phyloP scores from a whole-genome alignment of 805 yeast genomes.

The Candida maris region DNA sequence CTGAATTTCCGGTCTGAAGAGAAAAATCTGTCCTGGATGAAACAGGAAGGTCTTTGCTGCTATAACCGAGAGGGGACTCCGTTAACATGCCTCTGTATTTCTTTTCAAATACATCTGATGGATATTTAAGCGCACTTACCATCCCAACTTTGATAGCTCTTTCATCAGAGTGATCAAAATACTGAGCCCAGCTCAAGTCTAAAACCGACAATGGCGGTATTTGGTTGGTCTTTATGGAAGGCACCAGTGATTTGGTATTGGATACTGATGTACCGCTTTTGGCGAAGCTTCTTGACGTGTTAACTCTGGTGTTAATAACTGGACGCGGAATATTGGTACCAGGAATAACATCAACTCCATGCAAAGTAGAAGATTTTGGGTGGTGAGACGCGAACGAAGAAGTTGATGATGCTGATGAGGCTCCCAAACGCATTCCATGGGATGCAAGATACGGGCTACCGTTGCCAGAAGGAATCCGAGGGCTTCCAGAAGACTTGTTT shows the following conservation, averaged over 20 bases:
- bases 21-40: slow-evolving; percentile 20
- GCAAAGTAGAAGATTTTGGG: slow-evolving; percentile 17
- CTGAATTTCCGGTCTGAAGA: slow-evolving; percentile 12
- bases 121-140: slow-evolving; percentile 41
- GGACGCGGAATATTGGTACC: slow-evolving; percentile 60
- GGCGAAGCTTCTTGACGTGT: slow-evolving; percentile 16
- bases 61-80: slow-evolving; percentile 56
- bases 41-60: slow-evolving; percentile 32
- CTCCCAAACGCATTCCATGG: neutral
- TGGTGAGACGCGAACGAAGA: slow-evolving; percentile 8
- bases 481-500: neutral
- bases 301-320: slow-evolving; percentile 36
- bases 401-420: slow-evolving; percentile 7
- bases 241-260: slow-evolving; percentile 11
- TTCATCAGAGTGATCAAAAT: slow-evolving; percentile 53
- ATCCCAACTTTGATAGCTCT: slow-evolving; percentile 57
- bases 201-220: slow-evolving; percentile 47
- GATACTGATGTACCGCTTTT: slow-evolving; percentile 8
- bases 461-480: neutral
- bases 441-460: neutral
- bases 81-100: slow-evolving; percentile 53
- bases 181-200: slow-evolving; percentile 58
- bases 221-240: slow-evolving; percentile 18
- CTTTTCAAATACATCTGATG: slow-evolving; percentile 51
- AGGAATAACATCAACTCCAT: slow-evolving; percentile 42